These are phyloP conservation scores for Globisporangium abappressorium DNA, from an alignment of 352 stramenopile genomes.

Conservation along the genomic window DNA sequence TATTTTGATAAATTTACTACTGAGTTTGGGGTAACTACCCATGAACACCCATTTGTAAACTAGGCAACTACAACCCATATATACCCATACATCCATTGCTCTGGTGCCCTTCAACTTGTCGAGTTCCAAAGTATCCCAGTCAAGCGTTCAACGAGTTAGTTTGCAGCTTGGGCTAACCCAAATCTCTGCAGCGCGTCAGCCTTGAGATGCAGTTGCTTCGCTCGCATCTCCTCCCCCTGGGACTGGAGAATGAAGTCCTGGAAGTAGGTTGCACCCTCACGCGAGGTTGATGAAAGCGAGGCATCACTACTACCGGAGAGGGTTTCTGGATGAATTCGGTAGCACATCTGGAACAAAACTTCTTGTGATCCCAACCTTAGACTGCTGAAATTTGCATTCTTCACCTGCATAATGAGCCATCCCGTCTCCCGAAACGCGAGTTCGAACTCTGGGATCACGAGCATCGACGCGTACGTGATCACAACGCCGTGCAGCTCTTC, in stretches of 20 bases:
- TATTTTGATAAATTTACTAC: too few relatives aligned
- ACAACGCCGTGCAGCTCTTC: background rate
- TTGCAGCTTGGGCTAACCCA: background rate
- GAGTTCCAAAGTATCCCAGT: too few relatives aligned
- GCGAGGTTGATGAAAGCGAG: too few relatives aligned
- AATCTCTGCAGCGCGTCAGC: background rate
- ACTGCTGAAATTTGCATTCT: too few relatives aligned
- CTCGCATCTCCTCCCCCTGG: constrained; percentile 3
- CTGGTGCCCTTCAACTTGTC: too few relatives aligned
- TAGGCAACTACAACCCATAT: too few relatives aligned
- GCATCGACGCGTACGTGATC: background rate
- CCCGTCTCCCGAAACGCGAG: background rate
- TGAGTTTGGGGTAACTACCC: too few relatives aligned
- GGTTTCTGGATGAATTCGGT: background rate
- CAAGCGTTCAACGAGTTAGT: background rate
- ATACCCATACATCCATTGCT: too few relatives aligned
- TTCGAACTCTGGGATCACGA: background rate
- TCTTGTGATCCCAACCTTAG: background rate
- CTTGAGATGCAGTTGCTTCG: constrained; percentile 5
- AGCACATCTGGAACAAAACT: constrained; percentile 6
- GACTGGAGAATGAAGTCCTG: constrained; percentile 8
- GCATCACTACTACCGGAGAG: too few relatives aligned
- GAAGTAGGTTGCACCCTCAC: background rate
- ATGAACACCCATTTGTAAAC: too few relatives aligned
- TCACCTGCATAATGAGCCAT: background rate